A percentile compares a stretch with the other conserved stretches of the same genome.
Evolutionary conservation across 129 eudicot genomes (phyloP).

Genomic region (Lactuca saligna): DNA sequence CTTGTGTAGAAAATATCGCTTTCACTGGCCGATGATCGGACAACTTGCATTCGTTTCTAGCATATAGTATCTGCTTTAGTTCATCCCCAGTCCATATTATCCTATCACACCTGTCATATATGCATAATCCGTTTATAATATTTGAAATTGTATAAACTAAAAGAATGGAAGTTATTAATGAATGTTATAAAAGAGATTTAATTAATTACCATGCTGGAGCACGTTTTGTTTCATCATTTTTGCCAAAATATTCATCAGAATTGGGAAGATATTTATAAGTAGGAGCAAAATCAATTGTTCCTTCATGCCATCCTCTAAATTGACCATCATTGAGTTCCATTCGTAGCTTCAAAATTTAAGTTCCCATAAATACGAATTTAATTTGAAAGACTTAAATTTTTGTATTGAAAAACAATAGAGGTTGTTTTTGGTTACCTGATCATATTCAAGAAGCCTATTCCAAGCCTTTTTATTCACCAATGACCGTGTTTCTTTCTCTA

Average conservation of each 20-base stretch:
- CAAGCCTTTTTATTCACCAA: constrained; percentile 55
- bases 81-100: constrained; percentile 69
- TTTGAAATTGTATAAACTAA: not conserved
- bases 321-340: constrained; percentile 56
- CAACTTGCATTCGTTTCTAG: constrained; percentile 50
- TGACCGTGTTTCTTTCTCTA: constrained; percentile 47
- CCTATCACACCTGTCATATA: constrained; percentile 63
- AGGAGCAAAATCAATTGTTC: constrained; percentile 59
- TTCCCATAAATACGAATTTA: not conserved
- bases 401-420: not conserved
- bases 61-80: constrained; percentile 48
- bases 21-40: constrained; percentile 76
- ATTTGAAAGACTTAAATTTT: not conserved
- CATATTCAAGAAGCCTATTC: constrained; percentile 52
- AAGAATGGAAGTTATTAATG: not conserved
- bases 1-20: constrained; percentile 52
- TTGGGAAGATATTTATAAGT: constrained; percentile 66
- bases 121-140: not conserved
- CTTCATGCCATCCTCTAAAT: constrained; percentile 78
- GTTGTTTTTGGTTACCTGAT: constrained; percentile 50
- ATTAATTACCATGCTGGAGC: constrained; percentile 70
- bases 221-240: constrained; percentile 51
- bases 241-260: constrained; percentile 57
- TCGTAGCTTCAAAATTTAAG: constrained; percentile 40
- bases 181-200: not conserved